Evolutionary conservation across 305 asterid genomes (phyloP).

Genomic region (Nicotiana rustica): DNA sequence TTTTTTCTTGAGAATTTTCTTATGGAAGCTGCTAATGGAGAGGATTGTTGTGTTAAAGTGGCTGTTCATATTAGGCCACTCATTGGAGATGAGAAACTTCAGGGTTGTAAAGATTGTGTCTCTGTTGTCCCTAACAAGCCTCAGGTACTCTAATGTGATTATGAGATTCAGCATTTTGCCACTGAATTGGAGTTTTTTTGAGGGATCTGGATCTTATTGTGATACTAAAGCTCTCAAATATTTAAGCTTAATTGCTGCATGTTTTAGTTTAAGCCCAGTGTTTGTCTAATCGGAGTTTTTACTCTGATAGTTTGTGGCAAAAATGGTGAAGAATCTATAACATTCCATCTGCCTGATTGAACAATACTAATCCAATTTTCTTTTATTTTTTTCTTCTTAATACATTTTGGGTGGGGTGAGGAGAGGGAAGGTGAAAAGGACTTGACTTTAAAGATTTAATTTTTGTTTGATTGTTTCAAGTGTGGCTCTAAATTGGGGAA

Average conservation of each 20-base stretch:
- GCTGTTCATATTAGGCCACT: slow-evolving; percentile 97
- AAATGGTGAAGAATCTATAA: slow-evolving; percentile 3
- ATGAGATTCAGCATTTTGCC: slow-evolving; percentile 41
- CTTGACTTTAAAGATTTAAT: not conserved
- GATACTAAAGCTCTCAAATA: slow-evolving; percentile 35
- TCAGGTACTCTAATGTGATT: slow-evolving; percentile 76
- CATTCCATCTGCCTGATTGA: not conserved
- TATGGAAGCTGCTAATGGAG: slow-evolving; percentile 76
- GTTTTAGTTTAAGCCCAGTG: slow-evolving; percentile 42
- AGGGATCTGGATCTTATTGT: slow-evolving; percentile 63
- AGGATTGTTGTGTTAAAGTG: slow-evolving; percentile 97
- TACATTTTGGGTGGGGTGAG: not conserved
- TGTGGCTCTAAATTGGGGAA: slow-evolving; percentile 7
- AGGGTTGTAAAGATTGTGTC: slow-evolving; percentile 97
- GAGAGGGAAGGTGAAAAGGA: not conserved
- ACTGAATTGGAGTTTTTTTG: slow-evolving; percentile 37
- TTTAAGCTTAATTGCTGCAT: slow-evolving; percentile 47
- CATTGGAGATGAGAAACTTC: slow-evolving; percentile 93
- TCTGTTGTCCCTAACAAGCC: slow-evolving; percentile 84
- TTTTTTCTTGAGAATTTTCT: slow-evolving; percentile 32
- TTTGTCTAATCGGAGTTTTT: slow-evolving; percentile 38
- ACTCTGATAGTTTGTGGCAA: slow-evolving; percentile 34
- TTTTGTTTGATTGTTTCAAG: slow-evolving; percentile 5
- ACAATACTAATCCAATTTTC: not conserved
- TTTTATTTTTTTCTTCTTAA: not conserved